Evolutionary conservation across 2,329 filamentous ascomycete genomes (phyloP).

Genomic region (Sporothrix variecibatus): DNA sequence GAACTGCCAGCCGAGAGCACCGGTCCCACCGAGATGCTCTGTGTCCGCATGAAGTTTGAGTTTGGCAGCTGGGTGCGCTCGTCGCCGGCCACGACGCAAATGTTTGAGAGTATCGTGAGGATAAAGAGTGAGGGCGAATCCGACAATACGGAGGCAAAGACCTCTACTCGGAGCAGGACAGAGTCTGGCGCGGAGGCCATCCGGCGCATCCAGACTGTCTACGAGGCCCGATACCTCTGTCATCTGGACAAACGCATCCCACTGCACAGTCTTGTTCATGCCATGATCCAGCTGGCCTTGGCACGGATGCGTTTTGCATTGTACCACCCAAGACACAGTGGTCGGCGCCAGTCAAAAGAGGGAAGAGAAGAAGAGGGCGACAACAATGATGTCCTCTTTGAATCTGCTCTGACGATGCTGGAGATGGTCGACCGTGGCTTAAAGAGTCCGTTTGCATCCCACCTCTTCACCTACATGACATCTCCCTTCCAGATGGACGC

Average conservation of each 20-base stretch:
- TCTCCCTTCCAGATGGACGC: conserved; percentile 57
- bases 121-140: neutral
- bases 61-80: conserved; percentile 53
- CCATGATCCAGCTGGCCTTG: neutral
- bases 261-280: neutral
- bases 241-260: conserved; percentile 3
- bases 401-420: neutral
- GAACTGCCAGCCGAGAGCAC: conserved; percentile 54
- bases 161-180: too few species aligned
- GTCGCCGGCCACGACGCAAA: conserved; percentile 51
- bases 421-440: neutral
- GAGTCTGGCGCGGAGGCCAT: neutral
- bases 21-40: conserved; percentile 59
- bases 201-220: neutral
- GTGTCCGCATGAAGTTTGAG: conserved; percentile 49
- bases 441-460: conserved; percentile 40
- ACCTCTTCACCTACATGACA: conserved; percentile 58
- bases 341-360: neutral
- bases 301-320: neutral
- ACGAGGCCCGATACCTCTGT: neutral
- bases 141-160: neutral
- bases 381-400: neutral
- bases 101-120: conserved; percentile 52
- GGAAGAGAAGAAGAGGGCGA: neutral
- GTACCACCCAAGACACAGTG: neutral